Percentiles rank a stretch among this genome's conserved stretches.
These are phyloP conservation scores for Didymella segeticola DNA, from an alignment of 2,329 filamentous ascomycete genomes.

Conservation along the genomic window DNA sequence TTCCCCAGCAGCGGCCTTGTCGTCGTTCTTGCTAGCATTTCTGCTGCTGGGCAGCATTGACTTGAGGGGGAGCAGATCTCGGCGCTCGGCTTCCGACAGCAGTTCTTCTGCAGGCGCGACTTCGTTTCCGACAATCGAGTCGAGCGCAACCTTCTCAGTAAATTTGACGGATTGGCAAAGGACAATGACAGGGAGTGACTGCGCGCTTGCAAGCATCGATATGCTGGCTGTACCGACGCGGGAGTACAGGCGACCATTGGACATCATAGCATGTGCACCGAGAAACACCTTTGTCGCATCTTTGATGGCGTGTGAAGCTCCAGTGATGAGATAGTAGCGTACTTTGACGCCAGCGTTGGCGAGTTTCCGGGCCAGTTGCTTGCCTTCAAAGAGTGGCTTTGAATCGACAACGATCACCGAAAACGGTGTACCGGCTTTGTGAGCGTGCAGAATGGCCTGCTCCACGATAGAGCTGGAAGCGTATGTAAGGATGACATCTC, in stretches of 20 bases:
- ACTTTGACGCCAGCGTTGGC: constrained; percentile 74
- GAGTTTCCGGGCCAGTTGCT: constrained; percentile 74
- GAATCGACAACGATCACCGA: constrained; percentile 85
- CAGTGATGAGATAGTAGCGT: constrained; percentile 81
- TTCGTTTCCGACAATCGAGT: constrained; percentile 94
- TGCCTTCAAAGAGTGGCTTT: constrained; percentile 72
- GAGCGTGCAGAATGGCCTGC: constrained; percentile 77
- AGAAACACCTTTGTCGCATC: constrained; percentile 77
- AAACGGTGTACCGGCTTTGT: constrained; percentile 74
- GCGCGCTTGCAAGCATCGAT: constrained; percentile 79
- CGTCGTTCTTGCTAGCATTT: constrained; percentile 29
- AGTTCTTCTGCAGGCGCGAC: constrained; percentile 78
- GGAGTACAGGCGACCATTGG: constrained; percentile 89
- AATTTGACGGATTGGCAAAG: constrained; percentile 97
- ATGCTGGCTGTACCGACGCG: constrained; percentile 86
- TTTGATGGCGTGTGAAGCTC: constrained; percentile 75
- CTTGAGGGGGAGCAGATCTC: constrained; percentile 41
- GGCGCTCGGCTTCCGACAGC: constrained; percentile 46
- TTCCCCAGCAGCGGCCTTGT: constrained; percentile 26
- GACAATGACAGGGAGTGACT: constrained; percentile 81
- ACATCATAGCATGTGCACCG: constrained; percentile 90
- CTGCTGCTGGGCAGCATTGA: constrained; percentile 28
- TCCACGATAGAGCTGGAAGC: constrained; percentile 87
- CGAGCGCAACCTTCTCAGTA: constrained; percentile 84
- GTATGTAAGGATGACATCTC: constrained; percentile 85